Evolutionary conservation across 2,329 filamentous ascomycete species (phyloP), one percentile per base, ranked within the genome.

Genomic region (Diaporthe humulicola): DNA sequence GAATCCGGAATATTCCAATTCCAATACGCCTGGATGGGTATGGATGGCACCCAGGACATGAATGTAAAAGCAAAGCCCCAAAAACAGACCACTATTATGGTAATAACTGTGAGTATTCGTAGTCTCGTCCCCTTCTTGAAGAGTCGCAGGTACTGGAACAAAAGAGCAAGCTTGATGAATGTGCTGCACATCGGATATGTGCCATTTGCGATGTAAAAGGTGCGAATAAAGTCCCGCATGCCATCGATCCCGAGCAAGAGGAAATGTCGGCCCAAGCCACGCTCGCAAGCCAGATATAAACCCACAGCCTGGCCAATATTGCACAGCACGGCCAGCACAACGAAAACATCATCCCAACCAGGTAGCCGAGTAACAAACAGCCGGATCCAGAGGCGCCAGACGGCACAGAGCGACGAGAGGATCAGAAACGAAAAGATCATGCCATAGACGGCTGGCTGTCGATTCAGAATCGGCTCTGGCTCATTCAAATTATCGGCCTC

Each of bases 11-110:
- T 64, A 1, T 54, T 50, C 73, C 79, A 78, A 52, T 81, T 50
- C 81, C 82, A 83, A 75, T 82, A 84, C 1, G 78, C 79, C 8
- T 76, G 76, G 1, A 84, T 75, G 2, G 81, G 81, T 30, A 81
- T 5, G 22, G 82, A 84, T 1, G 83, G 83, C 0, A 82, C 70
- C 79, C 79, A 83, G n/a, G 81, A 80, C 25, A 83, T 70, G 30
- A 82, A 77, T 9, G 78, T 79, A 60, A 81, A 83, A 1, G 78
- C 77, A 36, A 79, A 15, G 0, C 82, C 82, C 82, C 82, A 83
- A 1, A 80, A 75, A 1, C 78, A 79, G 1, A 80, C 81, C 60
- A 82, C 77, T 9, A 77, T 60, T 58, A 80, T 79, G 30, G 80
- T 66, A 22, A 74, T 33, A 19, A 80, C 38, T 14, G 79, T 77